Evolutionary conservation across 2,329 filamentous ascomycete genomes (phyloP), one percentile per base, ranked within the genome.

Genomic region (Ophiostoma fasciatum): DNA sequence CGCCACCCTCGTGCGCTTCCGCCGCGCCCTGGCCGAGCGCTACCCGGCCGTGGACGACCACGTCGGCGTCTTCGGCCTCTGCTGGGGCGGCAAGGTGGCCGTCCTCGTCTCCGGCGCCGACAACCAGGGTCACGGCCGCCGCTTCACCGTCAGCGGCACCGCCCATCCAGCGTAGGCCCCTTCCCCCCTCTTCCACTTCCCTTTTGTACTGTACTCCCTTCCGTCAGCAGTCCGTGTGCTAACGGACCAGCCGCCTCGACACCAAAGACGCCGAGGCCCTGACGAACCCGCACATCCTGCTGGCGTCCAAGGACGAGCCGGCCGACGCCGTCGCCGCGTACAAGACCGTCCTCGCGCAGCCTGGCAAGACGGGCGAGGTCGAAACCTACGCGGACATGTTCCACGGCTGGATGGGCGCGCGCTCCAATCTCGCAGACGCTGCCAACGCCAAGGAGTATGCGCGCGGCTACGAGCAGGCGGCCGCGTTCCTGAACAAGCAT

Each of bases 331-430:
- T 68, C 1, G 53, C 58, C 28, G 53, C 56, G 29, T 68, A 64
- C 45, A 53, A 58, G 38, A 48, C 57, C 31, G 54, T 60, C 7
- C 44, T 71, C 18, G 52, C 54, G 27, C 57, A 51, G n/a, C 53
- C 55, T 8, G 60, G 49, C 7, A 55, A 57, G 36, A 50, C 48
- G 1, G 56, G 62, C 13, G 47, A 62, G 38, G 59, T 70, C 12
- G 63, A 68, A 46, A 68, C 56, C 2, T 72, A 67, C 44, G 35
- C 40, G 1, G 60, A 52, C 34, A 69, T 68, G 59, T 58, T 60
- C 45, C 69, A 73, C 45, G 69, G 69, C n/a, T 74, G 66, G 64
- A 73, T 73, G 68, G 66, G 64, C 7, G 66, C 68, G 1, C 52
- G 68, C 18, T 57, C 62, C 1, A 53, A 70, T 34, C 47, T 71